A percentile compares a stretch with the other conserved stretches of the same genome.
Evolutionary conservation across 1,284 basidiomycete genomes (phyloP).

Genomic region (Irpex sp.): DNA sequence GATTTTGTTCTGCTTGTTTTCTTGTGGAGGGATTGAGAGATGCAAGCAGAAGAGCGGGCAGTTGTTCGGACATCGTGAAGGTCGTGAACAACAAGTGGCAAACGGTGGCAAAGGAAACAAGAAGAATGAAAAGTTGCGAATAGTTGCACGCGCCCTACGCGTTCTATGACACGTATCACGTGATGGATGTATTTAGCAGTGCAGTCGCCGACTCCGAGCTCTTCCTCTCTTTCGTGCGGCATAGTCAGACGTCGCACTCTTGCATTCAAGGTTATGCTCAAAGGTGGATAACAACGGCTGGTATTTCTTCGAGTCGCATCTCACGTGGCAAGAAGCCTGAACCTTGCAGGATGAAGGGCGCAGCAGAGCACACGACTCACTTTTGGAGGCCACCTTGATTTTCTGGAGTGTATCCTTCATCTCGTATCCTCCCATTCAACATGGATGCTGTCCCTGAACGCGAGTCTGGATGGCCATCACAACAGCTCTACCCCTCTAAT

Average conservation of each 20-base stretch:
- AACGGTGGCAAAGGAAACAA: neutral
- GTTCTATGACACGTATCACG: conserved; percentile 4
- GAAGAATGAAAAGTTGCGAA: neutral
- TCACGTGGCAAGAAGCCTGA: too few relatives aligned
- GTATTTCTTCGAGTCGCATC: too few relatives aligned
- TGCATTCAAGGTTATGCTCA: too few relatives aligned
- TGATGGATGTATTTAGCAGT: neutral
- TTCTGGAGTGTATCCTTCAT: too few relatives aligned
- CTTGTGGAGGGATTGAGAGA: conserved; percentile 73
- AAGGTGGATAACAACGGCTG: too few relatives aligned
- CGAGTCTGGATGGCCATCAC: too few relatives aligned
- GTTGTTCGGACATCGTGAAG: conserved; percentile 50
- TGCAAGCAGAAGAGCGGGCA: conserved; percentile 63
- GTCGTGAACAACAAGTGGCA: neutral
- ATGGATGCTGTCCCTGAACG: too few relatives aligned
- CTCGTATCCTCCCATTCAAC: too few relatives aligned
- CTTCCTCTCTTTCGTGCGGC: neutral
- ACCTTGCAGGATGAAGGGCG: too few relatives aligned
- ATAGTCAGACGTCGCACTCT: neutral
- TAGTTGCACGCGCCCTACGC: neutral
- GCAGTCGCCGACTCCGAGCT: neutral
- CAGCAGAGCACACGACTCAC: too few relatives aligned
- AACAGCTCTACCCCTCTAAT: too few relatives aligned
- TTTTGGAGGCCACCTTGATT: too few relatives aligned
- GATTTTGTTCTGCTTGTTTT: conserved; percentile 77